Evolutionary conservation across 2,329 filamentous ascomycete species (phyloP).

Genomic region (Orbilia javanica): DNA sequence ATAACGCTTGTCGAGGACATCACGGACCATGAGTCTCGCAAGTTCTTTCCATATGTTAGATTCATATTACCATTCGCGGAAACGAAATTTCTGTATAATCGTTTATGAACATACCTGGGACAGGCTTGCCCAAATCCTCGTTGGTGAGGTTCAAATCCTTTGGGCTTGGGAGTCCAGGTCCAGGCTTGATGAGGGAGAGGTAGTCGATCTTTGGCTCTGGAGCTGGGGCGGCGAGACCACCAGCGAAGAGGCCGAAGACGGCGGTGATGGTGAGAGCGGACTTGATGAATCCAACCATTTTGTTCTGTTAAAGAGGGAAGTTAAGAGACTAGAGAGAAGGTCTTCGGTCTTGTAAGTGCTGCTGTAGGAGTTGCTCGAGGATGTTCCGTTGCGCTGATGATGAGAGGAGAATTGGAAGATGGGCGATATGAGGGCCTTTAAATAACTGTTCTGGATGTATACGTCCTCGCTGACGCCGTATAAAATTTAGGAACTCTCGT

Average conservation of each 20-base stretch:
- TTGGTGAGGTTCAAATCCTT: slow-evolving; percentile 28
- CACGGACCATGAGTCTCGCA: slow-evolving; percentile 2
- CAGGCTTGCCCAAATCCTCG: slow-evolving; percentile 17
- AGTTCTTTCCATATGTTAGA: background rate
- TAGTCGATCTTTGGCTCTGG: slow-evolving; percentile 14
- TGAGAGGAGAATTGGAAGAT: background rate
- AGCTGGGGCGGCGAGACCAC: slow-evolving; percentile 12
- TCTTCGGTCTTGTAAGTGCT: background rate
- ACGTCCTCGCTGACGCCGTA: background rate
- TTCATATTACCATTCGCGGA: background rate
- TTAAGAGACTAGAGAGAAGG: background rate
- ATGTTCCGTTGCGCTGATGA: background rate
- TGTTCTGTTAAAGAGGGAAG: background rate
- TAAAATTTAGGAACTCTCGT: background rate
- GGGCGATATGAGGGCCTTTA: background rate
- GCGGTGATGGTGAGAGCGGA: background rate
- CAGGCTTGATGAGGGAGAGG: background rate
- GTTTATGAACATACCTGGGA: background rate
- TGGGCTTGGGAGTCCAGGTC: slow-evolving; percentile 15
- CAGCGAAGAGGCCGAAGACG: background rate
- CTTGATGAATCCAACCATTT: slow-evolving; percentile 39
- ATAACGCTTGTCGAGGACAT: slow-evolving; percentile 30
- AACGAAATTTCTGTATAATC: too few relatives aligned
- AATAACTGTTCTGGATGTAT: background rate
- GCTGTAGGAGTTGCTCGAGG: background rate